Evolutionary conservation across 2,329 filamentous ascomycete species (phyloP), one percentile per base, ranked within the genome.

Genomic region (Penicillium sp.): DNA sequence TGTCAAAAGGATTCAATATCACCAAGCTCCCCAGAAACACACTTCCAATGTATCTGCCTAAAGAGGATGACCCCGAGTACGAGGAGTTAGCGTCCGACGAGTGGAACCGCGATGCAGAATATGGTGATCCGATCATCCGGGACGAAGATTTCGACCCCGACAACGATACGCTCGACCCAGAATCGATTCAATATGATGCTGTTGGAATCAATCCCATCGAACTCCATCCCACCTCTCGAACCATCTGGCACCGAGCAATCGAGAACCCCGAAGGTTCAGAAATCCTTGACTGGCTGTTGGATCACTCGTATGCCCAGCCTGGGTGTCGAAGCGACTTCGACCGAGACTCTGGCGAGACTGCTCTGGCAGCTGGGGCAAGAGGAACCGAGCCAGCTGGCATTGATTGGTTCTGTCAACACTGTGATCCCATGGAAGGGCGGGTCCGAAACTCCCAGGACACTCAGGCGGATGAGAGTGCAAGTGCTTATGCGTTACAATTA

Each of bases 161-260:
- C 9, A 35, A 17, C n/a, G 28, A 50, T 19, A 33, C 22, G 7
- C 40, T 50, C 19, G 48, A 50, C 17, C 19, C 37, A 19, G 30
- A n/a, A 16, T 30, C 26, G 2, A 19, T 50, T 17, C 28, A 26
- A n/a, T 31, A 42, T 25, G 36, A 50, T 17, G 19, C 2, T 7
- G 14, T 35, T 19, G 37, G 10, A 3, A 12, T 50, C 28, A 33
- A 40, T 14, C 37, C 48, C 28, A 31, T 42, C 5, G 48, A 50
- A 6, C 48, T 50, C 10, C 28, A 40, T 42, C 37, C 48, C 10
- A 50, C 48, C 12, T 45, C 41, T 19, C 49, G 49, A 30, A 52
- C 49, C 4, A 37, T 52, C 17, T 52, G 49, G 41, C 49, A 52
- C 31, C 40, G 49, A 10, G 49, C 49, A 37, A 52, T 52, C 12